These are phyloP conservation scores for Dactylonectria macrodidyma DNA, from an alignment of 2,329 filamentous ascomycete species.

Conservation along the genomic window DNA sequence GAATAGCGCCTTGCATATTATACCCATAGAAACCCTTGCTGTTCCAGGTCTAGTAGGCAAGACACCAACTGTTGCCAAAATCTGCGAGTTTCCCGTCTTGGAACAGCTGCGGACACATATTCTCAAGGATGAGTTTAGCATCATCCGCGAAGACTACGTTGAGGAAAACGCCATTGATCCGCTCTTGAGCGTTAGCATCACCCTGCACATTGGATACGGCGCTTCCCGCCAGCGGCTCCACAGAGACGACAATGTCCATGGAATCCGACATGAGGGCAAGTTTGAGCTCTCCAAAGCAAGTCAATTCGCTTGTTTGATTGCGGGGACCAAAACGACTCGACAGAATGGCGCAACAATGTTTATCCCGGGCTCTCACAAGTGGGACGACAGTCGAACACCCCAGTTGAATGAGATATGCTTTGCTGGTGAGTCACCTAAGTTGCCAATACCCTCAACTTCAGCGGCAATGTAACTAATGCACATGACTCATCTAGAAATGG, in stretches of 20 bases:
- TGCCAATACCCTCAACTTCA: fast-evolving
- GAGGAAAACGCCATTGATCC: not conserved
- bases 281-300: conserved; percentile 2
- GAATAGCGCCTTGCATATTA: conserved; percentile 5
- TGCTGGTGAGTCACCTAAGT: not conserved
- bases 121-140: not conserved
- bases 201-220: not conserved
- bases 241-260: conserved; percentile 1
- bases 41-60: not conserved
- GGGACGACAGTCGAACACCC: not conserved
- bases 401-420: conserved; percentile 1
- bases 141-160: conserved; percentile 2
- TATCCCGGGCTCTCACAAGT: conserved; percentile 4
- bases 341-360: conserved; percentile 1
- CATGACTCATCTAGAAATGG: not conserved
- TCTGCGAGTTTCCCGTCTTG: not conserved
- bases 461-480: not conserved
- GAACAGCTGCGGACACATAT: not conserved
- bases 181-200: conserved; percentile 6
- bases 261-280: not conserved
- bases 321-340: not conserved
- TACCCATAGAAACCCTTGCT: not conserved
- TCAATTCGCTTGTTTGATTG: conserved; percentile 3
- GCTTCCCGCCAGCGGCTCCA: conserved; percentile 6
- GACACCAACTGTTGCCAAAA: not conserved